A percentile compares a stretch with the other conserved stretches of the same genome.
These are phyloP conservation scores for Moesziomyces sp. DNA, from an alignment of 1,284 basidiomycete species.

Conservation along the genomic window DNA sequence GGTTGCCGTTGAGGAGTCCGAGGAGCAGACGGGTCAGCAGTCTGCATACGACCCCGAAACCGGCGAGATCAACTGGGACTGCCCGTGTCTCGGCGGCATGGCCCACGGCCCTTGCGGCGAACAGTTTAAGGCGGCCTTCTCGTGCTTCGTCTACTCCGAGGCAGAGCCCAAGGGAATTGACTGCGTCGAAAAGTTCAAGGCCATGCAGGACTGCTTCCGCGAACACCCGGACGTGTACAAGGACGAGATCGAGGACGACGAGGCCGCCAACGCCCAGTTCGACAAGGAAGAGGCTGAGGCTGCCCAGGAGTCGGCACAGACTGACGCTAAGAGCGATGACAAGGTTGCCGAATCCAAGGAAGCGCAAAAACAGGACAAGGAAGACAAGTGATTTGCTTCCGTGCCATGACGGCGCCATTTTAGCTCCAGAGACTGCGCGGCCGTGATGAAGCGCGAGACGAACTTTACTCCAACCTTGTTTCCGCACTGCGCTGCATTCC, in stretches of 20 bases:
- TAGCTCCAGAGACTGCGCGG: neutral
- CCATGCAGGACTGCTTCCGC: constrained; percentile 98
- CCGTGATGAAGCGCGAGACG: neutral
- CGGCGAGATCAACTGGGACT: constrained; percentile 72
- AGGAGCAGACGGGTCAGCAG: constrained; percentile 57
- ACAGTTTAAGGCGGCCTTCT: constrained; percentile 95
- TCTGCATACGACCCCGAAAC: constrained; percentile 85
- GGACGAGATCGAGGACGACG: constrained; percentile 72
- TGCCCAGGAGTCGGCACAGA: neutral
- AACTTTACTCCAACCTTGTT: neutral
- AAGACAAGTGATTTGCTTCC: constrained; percentile 11
- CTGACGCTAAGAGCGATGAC: neutral
- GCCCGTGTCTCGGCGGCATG: constrained; percentile 92
- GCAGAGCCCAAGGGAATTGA: constrained; percentile 97
- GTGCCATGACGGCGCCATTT: constrained; percentile 13
- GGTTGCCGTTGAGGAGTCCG: constrained; percentile 43
- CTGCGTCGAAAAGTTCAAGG: constrained; percentile 96
- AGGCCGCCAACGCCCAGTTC: constrained; percentile 51
- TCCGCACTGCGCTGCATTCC: neutral
- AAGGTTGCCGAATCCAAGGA: constrained; percentile 1
- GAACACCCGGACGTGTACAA: constrained; percentile 94
- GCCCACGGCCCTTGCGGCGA: constrained; percentile 94
- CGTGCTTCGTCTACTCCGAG: constrained; percentile 94
- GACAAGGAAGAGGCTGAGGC: constrained; percentile 36
- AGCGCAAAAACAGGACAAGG: constrained; percentile 4